Percentiles rank a stretch among this genome's conserved stretches.
Conservation (phyloP, 306 rosid genomes). For the Prunus kanzakura region DNA sequence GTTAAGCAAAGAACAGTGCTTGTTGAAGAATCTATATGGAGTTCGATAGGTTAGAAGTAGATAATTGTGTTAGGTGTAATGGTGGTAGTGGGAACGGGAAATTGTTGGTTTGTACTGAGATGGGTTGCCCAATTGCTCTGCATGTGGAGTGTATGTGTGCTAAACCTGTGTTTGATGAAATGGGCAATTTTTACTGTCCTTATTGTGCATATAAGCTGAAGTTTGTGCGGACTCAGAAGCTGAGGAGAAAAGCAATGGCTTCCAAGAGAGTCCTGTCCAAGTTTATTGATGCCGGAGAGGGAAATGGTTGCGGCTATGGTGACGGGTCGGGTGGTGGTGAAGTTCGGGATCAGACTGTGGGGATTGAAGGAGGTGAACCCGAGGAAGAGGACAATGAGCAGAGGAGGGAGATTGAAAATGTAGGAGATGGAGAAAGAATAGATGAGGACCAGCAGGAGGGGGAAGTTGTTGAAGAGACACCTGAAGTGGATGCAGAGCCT, state of each 20-base stretch:
- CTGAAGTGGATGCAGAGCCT: slow-evolving; percentile 10
- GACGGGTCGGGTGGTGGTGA: background rate
- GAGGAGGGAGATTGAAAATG: slow-evolving; percentile 5
- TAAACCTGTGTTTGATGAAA: slow-evolving; percentile 52
- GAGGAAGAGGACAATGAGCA: slow-evolving; percentile 13
- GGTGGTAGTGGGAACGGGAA: slow-evolving; percentile 24
- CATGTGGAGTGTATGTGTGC: slow-evolving; percentile 53
- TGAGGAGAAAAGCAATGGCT: slow-evolving; percentile 34
- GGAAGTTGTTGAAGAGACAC: slow-evolving; percentile 17
- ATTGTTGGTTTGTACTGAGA: slow-evolving; percentile 46
- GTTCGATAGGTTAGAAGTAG: slow-evolving; percentile 7
- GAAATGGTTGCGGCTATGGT: background rate
- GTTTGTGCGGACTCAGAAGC: slow-evolving; percentile 12
- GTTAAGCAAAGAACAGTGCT: background rate
- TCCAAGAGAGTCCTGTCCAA: slow-evolving; percentile 43
- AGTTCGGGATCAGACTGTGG: slow-evolving; percentile 13
- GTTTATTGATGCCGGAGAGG: slow-evolving; percentile 35
- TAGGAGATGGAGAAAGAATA: slow-evolving; percentile 11
- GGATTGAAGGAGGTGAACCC: slow-evolving; percentile 19
- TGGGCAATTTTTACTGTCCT: slow-evolving; percentile 60
- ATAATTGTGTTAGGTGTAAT: slow-evolving; percentile 47
- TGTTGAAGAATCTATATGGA: background rate
- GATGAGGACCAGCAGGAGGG: slow-evolving; percentile 6
- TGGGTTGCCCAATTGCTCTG: slow-evolving; percentile 48
- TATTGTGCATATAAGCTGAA: slow-evolving; percentile 54